These are phyloP conservation scores for Stagonosporopsis vannaccii DNA, from an alignment of 2,329 filamentous ascomycete species.

Conservation along the genomic window DNA sequence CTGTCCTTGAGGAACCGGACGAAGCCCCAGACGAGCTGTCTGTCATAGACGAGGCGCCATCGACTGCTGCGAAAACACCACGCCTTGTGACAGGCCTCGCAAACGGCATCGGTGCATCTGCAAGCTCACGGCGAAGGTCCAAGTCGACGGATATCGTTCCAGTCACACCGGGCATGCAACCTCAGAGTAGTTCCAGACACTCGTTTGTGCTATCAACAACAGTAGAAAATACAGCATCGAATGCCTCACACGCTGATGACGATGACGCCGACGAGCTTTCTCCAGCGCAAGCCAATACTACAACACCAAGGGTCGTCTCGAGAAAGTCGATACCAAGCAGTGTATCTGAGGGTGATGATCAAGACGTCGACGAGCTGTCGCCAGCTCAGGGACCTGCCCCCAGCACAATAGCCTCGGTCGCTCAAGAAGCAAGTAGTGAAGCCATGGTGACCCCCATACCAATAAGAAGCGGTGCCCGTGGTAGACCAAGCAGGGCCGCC, in stretches of 20 bases:
- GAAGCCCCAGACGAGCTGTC: constrained; percentile 41
- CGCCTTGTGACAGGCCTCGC: constrained; percentile 11
- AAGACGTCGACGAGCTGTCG: constrained; percentile 34
- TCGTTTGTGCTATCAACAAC: constrained; percentile 23
- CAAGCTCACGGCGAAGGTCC: constrained; percentile 27
- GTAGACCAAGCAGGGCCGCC: constrained; percentile 22
- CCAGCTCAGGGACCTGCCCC: constrained; percentile 1
- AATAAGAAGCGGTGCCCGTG: constrained; percentile 7
- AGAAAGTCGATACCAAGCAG: constrained; percentile 16
- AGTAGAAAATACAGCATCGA: constrained; percentile 24
- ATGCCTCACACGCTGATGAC: constrained; percentile 22
- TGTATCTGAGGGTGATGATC: constrained; percentile 12
- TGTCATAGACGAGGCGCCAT: constrained; percentile 28
- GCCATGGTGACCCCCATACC: constrained; percentile 2
- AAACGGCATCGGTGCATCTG: constrained; percentile 22
- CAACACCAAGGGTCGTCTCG: constrained; percentile 24
- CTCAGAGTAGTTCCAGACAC: constrained; percentile 19
- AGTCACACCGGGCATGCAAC: constrained; percentile 34
- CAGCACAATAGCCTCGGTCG: not conserved
- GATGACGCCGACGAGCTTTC: constrained; percentile 43
- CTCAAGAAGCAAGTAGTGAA: not conserved
- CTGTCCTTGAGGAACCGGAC: constrained; percentile 34
- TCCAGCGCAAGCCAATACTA: constrained; percentile 21
- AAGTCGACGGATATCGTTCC: constrained; percentile 33
- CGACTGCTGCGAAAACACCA: constrained; percentile 24